A percentile compares a stretch with the other conserved stretches of the same genome.
These are phyloP conservation scores for Furcasterigmium sp. DNA, from an alignment of 2,329 filamentous ascomycete genomes.

Conservation along the genomic window DNA sequence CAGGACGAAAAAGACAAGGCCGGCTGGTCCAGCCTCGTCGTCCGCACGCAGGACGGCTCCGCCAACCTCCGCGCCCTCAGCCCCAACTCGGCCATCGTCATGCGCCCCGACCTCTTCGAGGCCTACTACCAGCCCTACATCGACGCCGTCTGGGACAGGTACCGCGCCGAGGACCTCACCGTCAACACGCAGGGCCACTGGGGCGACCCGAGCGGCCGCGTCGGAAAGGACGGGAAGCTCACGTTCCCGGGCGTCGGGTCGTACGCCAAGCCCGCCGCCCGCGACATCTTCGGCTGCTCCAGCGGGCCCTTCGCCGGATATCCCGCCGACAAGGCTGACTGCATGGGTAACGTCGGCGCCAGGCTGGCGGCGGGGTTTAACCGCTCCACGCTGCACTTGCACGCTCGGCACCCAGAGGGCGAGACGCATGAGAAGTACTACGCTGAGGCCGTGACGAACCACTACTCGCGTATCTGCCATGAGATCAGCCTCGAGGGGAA, in stretches of 20 bases:
- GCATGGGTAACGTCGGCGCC: constrained; percentile 61
- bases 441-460: constrained; percentile 50
- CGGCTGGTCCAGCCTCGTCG: constrained; percentile 47
- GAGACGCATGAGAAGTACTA: constrained; percentile 49
- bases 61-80: constrained; percentile 45
- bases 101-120: constrained; percentile 37
- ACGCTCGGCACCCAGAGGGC: constrained; percentile 45
- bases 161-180: constrained; percentile 34
- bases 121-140: constrained; percentile 47
- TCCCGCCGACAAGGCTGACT: constrained; percentile 29
- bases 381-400: constrained; percentile 59
- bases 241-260: constrained; percentile 31
- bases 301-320: constrained; percentile 50
- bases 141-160: constrained; percentile 46
- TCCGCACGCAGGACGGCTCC: constrained; percentile 30
- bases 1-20: constrained; percentile 41
- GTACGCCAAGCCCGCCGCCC: constrained; percentile 40
- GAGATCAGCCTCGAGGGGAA: constrained; percentile 50
- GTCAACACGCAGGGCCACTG: constrained; percentile 50
- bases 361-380: constrained; percentile 74
- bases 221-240: constrained; percentile 28
- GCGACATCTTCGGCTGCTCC: constrained; percentile 47
- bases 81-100: constrained; percentile 43
- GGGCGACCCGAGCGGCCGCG: constrained; percentile 41
- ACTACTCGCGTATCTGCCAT: constrained; percentile 63